phyloP scores from a whole-genome alignment of 2,329 filamentous ascomycete species.

The Plenodomus lindquistii region DNA sequence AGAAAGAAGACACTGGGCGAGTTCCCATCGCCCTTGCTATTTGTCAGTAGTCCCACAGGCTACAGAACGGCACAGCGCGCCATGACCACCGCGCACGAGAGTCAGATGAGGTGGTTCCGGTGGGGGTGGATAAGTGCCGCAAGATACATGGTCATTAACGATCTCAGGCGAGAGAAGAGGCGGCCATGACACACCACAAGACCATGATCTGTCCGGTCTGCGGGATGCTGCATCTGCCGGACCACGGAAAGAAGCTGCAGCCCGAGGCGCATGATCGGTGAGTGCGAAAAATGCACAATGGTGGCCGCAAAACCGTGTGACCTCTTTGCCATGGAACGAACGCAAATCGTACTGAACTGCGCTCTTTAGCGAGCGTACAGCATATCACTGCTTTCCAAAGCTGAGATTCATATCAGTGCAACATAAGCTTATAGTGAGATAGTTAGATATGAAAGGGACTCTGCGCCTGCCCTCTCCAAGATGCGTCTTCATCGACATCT shows the following conservation, averaged over 20 bases:
- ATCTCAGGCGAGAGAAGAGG: slow-evolving; percentile 66
- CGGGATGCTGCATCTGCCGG: too few species aligned
- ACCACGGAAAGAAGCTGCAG: too few species aligned
- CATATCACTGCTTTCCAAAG: too few species aligned
- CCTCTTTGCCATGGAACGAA: not conserved
- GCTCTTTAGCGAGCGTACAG: not conserved
- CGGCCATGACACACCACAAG: not conserved
- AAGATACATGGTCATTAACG: slow-evolving; percentile 95
- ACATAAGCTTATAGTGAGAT: too few species aligned
- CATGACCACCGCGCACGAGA: slow-evolving; percentile 88
- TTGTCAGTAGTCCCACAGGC: slow-evolving; percentile 67
- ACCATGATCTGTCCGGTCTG: too few species aligned
- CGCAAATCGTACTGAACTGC: slow-evolving; percentile 6
- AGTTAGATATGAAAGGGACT: too few species aligned
- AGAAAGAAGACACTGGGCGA: slow-evolving; percentile 56
- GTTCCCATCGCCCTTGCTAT: slow-evolving; percentile 64
- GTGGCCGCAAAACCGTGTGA: too few species aligned
- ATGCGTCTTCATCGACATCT: too few species aligned
- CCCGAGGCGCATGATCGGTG: too few species aligned
- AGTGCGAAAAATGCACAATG: too few species aligned
- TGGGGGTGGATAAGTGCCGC: slow-evolving; percentile 93
- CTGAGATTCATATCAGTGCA: too few species aligned
- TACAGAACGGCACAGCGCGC: slow-evolving; percentile 75
- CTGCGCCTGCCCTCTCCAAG: too few species aligned
- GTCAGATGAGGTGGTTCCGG: slow-evolving; percentile 98